A percentile compares a stretch with the other conserved stretches of the same genome.
These are phyloP conservation scores for Geotrichum klebahnii DNA, from an alignment of 1,139 yeast species.

Conservation along the genomic window DNA sequence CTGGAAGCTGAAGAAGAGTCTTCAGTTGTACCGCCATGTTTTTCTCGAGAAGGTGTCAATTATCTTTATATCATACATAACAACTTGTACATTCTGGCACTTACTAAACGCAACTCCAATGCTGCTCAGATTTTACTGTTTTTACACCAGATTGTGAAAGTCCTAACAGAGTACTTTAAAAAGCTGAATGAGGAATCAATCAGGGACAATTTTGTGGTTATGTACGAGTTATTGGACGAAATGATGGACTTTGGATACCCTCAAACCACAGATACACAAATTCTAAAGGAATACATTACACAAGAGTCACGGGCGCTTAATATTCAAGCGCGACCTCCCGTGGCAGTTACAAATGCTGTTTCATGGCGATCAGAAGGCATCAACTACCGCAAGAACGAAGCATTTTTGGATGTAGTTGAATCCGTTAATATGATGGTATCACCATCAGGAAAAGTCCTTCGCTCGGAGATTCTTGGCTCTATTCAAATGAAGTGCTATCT, in stretches of 20 bases:
- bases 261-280: conserved; percentile 91
- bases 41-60: conserved; percentile 74
- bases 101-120: conserved; percentile 73
- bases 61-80: conserved; percentile 82
- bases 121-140: conserved; percentile 79
- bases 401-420: conserved; percentile 91
- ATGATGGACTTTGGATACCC: conserved; percentile 98
- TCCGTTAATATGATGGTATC: conserved; percentile 89
- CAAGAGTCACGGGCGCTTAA: conserved; percentile 47
- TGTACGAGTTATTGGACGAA: conserved; percentile 89
- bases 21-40: conserved; percentile 66
- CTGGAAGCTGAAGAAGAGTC: conserved; percentile 67
- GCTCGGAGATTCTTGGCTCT: conserved; percentile 87
- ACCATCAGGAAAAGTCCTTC: conserved; percentile 82
- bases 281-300: conserved; percentile 68
- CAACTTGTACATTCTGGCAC: conserved; percentile 76
- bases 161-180: conserved; percentile 80
- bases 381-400: conserved; percentile 86
- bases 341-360: conserved; percentile 89
- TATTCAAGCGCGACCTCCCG: conserved; percentile 68
- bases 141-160: conserved; percentile 70
- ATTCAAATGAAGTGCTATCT: conserved; percentile 83
- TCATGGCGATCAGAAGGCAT: conserved; percentile 97
- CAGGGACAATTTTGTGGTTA: conserved; percentile 87
- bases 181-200: conserved; percentile 90